Percentiles rank a stretch among this genome's conserved stretches.
Evolutionary conservation across 2,329 filamentous ascomycete genomes (phyloP).

Genomic region (Aschersonia sp.): DNA sequence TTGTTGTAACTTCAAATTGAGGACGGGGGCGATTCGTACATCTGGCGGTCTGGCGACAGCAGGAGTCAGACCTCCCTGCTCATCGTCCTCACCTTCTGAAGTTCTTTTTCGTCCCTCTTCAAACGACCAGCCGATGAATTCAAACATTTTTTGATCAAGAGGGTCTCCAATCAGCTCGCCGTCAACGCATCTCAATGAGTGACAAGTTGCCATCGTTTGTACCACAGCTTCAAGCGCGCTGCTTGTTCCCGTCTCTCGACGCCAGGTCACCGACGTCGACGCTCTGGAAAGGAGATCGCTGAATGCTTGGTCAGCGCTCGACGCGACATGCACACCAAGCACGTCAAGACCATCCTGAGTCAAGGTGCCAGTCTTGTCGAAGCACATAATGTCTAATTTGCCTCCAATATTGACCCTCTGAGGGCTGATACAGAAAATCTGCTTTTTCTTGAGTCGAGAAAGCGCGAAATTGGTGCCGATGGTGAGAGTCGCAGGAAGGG

Average conservation of each 20-base stretch:
- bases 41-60: constrained; percentile 74
- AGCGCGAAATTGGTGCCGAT: constrained; percentile 96
- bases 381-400: constrained; percentile 91
- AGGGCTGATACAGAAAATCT: constrained; percentile 95
- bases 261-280: not conserved
- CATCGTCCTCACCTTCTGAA: constrained; percentile 54
- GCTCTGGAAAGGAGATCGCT: constrained; percentile 57
- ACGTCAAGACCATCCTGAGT: constrained; percentile 95
- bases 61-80: constrained; percentile 64
- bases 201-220: constrained; percentile 94
- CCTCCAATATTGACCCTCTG: constrained; percentile 94
- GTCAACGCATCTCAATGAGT: constrained; percentile 77
- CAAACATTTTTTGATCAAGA: constrained; percentile 95
- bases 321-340: constrained; percentile 69
- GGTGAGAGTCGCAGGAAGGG: constrained; percentile 82
- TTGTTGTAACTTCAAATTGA: constrained; percentile 7
- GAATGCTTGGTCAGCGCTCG: constrained; percentile 47
- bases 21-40: constrained; percentile 10
- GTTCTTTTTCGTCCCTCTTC: constrained; percentile 68
- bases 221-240: constrained; percentile 43
- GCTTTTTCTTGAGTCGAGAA: constrained; percentile 67
- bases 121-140: constrained; percentile 86
- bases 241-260: not conserved
- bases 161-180: constrained; percentile 85
- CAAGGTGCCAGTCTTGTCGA: constrained; percentile 96